Evolutionary conservation across 306 rosid genomes (phyloP), one percentile per base, ranked within the genome.

Genomic region (Malus sylvestris): DNA sequence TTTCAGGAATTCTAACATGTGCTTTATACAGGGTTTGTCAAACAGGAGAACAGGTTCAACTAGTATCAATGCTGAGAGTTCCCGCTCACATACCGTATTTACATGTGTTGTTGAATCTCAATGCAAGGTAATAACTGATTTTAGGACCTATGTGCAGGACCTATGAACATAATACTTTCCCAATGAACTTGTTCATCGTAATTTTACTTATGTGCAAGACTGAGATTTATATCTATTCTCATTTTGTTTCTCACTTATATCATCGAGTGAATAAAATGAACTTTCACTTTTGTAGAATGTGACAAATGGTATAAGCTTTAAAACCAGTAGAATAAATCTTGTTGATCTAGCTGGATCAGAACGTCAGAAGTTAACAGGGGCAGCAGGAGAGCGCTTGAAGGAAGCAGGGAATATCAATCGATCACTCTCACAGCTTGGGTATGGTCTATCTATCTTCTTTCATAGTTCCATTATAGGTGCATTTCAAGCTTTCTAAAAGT

Each of bases 361-460:
- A 84, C 81, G 99, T 74, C 99, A 96, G 78, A 96, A 93, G 73
- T 72, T 82, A 83, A 91, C 98, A 0, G 97, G 96, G 67, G 98
- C 99, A 46, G 99, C 99, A 23, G 99, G 99, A 71, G 99, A 96
- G 79, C 94, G 98, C 67, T 81, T 96, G 85, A 96, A 93, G 88
- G 99, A 96, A 85, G 99, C 99, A 55, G 98, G 98, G 76, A 96
- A 93, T 86, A 96, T 96, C 76, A 96, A 96, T 77, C 82, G 99
- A 83, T 96, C 99, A 55, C 97, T 92, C 80, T 96, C 99, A 65
- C 99, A 96, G 85, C 98, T 96, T 61, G 99, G 99, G 99, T 96
- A 95, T 73, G 89, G 64, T 84, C 71, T 61, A 60, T 67, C 20
- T 78, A 35, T 74, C 3, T 38, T 29, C 14, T 64, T 27, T 18